phyloP scores from a whole-genome alignment of 2,329 filamentous ascomycete species.

The Cordyceps pruinosa region DNA sequence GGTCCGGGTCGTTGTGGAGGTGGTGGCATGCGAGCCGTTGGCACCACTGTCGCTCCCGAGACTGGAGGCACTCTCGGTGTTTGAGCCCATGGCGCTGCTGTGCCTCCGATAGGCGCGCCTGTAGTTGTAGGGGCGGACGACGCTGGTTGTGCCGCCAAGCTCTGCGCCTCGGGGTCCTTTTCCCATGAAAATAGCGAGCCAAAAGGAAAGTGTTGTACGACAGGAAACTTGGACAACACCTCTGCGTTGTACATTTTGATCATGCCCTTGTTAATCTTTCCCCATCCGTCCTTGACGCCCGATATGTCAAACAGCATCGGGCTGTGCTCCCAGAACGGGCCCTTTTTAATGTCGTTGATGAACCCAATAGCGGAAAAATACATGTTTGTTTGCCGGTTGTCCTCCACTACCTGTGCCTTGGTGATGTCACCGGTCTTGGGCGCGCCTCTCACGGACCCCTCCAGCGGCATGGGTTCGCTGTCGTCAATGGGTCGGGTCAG shows the following conservation, averaged over 20 bases:
- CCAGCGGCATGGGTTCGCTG: slow-evolving; percentile 57
- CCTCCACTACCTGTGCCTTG: slow-evolving; percentile 56
- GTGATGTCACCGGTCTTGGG: slow-evolving; percentile 66
- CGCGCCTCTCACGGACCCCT: slow-evolving; percentile 67
- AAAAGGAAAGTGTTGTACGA: slow-evolving; percentile 93
- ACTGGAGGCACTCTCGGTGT: slow-evolving; percentile 29
- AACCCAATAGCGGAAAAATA: slow-evolving; percentile 96
- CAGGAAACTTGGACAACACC: slow-evolving; percentile 92
- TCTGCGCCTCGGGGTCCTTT: slow-evolving; percentile 51
- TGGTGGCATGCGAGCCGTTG: slow-evolving; percentile 1
- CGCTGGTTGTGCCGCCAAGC: slow-evolving; percentile 28
- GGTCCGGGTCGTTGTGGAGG: not conserved
- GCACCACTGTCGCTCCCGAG: not conserved
- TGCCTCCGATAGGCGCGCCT: slow-evolving; percentile 21
- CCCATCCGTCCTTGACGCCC: slow-evolving; percentile 88
- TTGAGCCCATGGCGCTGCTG: slow-evolving; percentile 29
- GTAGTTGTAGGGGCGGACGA: slow-evolving; percentile 36
- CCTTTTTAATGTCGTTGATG: slow-evolving; percentile 94
- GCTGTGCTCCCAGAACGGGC: slow-evolving; percentile 95
- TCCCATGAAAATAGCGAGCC: slow-evolving; percentile 77
- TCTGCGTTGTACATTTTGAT: slow-evolving; percentile 99
- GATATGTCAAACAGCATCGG: slow-evolving; percentile 92
- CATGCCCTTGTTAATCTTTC: slow-evolving; percentile 99
- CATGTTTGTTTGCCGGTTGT: slow-evolving; percentile 63
- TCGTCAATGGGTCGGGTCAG: slow-evolving; percentile 67